phyloP scores from a whole-genome alignment of 225 moss, liverwort and hornwort genomes.

The Polytrichum formosum region DNA sequence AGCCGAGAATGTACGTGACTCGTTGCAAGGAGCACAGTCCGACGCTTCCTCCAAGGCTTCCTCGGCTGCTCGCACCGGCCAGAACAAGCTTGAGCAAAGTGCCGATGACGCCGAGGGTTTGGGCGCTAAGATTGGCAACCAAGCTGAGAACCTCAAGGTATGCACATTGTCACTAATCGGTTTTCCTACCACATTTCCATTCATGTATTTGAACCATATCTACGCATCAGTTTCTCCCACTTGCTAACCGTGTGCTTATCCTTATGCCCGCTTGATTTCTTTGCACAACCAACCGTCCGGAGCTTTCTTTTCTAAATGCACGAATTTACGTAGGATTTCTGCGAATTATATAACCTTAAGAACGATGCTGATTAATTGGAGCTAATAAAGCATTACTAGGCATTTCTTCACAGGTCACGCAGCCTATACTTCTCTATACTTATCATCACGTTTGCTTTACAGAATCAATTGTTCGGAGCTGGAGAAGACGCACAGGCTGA shows the following conservation, averaged over 20 bases:
- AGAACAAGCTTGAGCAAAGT: constrained; percentile 35
- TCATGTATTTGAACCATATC: no score
- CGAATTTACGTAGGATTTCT: no score
- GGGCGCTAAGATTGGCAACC: constrained; percentile 24
- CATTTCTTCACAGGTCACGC: no score
- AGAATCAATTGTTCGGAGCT: constrained; percentile 38
- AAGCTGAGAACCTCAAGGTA: constrained; percentile 37
- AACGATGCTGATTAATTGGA: no score
- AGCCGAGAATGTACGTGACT: constrained; percentile 20
- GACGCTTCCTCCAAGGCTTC: constrained; percentile 20
- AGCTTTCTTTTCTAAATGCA: neutral
- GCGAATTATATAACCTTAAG: no score
- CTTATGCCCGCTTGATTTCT: neutral
- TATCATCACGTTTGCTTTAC: neutral
- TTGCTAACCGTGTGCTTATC: neutral
- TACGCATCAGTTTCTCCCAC: neutral
- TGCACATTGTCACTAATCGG: no score
- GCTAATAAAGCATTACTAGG: no score
- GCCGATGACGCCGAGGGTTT: constrained; percentile 12
- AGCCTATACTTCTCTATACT: no score
- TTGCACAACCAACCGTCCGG: no score
- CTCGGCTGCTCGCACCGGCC: constrained; percentile 4
- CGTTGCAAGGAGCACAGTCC: constrained; percentile 32
- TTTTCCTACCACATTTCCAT: no score
- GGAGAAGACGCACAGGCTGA: constrained; percentile 26